Evolutionary conservation across 2,329 filamentous ascomycete genomes (phyloP).

Genomic region (Pseudocercospora fuligena): DNA sequence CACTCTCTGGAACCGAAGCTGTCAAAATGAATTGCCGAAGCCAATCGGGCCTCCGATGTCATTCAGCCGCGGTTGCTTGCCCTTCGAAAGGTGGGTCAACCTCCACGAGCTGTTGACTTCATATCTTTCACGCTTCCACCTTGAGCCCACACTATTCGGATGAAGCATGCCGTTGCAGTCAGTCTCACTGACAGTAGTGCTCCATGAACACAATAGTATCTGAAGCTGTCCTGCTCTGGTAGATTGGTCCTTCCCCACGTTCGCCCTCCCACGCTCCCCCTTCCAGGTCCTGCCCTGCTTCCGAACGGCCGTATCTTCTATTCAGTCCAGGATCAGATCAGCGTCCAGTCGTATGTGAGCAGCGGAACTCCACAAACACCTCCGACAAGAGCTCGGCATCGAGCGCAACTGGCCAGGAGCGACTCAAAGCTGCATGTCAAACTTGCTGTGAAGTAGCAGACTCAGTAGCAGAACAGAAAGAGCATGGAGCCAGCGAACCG

Average conservation of each 20-base stretch:
- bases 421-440: neutral
- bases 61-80: neutral
- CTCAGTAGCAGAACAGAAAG: neutral
- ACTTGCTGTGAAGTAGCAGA: no score
- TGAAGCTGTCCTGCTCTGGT: no score
- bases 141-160: neutral
- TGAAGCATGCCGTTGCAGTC: neutral
- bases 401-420: neutral
- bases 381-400: neutral
- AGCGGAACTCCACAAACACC: neutral
- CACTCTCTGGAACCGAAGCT: neutral
- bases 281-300: no score
- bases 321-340: neutral
- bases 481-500: neutral
- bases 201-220: no score
- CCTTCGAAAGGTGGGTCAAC: no score
- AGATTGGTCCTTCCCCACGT: no score
- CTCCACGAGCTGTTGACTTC: neutral
- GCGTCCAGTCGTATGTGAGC: neutral
- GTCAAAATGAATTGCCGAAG: neutral
- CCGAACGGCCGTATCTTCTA: no score
- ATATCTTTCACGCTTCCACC: neutral
- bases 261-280: no score
- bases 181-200: no score
- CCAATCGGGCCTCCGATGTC: neutral